A percentile compares a stretch with the other conserved stretches of the same genome.
Evolutionary conservation across 805 yeast species (phyloP).

Genomic region (Saccharomycopsis microspora): DNA sequence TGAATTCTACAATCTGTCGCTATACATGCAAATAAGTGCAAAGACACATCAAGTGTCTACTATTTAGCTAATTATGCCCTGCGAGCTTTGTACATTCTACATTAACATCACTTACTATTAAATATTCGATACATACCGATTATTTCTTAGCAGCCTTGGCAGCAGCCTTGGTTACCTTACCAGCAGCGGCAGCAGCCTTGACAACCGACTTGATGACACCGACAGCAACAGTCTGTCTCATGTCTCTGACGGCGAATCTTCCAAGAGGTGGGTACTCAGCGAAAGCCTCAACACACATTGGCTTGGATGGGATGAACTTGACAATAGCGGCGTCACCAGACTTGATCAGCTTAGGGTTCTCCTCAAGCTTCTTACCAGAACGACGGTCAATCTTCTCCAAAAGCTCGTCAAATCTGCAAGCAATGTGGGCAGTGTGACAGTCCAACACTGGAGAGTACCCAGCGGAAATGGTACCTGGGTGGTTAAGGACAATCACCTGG

Average conservation of each 20-base stretch:
- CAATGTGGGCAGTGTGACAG: slow-evolving; percentile 88
- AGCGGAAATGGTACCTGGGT: slow-evolving; percentile 84
- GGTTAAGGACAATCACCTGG: slow-evolving; percentile 80
- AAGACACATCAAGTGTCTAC: too few relatives aligned
- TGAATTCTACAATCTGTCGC: too few relatives aligned
- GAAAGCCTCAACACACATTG: slow-evolving; percentile 92
- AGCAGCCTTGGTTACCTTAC: slow-evolving; percentile 97
- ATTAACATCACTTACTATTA: background rate
- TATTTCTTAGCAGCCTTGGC: slow-evolving; percentile 40
- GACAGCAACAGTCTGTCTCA: slow-evolving; percentile 99
- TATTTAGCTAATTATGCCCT: too few relatives aligned
- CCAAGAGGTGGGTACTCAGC: slow-evolving; percentile 94
- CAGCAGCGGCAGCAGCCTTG: slow-evolving; percentile 65
- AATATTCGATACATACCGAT: background rate
- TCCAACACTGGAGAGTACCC: slow-evolving; percentile 89
- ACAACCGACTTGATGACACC: slow-evolving; percentile 97
- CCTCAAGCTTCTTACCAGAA: slow-evolving; percentile 86
- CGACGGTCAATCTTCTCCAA: slow-evolving; percentile 82
- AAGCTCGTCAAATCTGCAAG: slow-evolving; percentile 76
- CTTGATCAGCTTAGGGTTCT: slow-evolving; percentile 85
- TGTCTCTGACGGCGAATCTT: slow-evolving; percentile 98
- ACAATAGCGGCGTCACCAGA: slow-evolving; percentile 96
- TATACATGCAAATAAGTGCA: background rate
- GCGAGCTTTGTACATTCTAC: too few relatives aligned
- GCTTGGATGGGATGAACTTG: slow-evolving; percentile 77